phyloP scores from a whole-genome alignment of 495 filamentous ascomycete species.

The Terfezia claveryi region DNA sequence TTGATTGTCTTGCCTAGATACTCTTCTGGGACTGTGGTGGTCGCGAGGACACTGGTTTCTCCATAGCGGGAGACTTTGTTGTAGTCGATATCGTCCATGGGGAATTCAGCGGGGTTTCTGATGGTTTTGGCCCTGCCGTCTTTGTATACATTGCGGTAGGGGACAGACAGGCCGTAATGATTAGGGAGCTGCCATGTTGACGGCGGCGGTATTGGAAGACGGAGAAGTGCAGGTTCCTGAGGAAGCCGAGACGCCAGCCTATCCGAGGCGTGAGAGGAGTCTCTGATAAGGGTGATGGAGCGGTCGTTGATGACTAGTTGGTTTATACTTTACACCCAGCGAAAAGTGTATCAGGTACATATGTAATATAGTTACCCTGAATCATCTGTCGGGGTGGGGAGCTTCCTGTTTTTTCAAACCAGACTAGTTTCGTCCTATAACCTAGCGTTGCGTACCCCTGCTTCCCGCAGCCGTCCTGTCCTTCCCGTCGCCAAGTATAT shows the following conservation, averaged over 20 bases:
- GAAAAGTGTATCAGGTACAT: background rate
- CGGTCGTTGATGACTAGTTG: slow-evolving; percentile 88
- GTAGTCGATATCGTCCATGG: slow-evolving; percentile 42
- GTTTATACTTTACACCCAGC: slow-evolving; percentile 61
- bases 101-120: slow-evolving; percentile 68
- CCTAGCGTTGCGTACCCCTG: too few relatives aligned
- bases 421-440: too few relatives aligned
- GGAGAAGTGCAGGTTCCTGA: slow-evolving; percentile 91
- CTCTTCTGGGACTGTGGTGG: slow-evolving; percentile 80
- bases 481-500: too few relatives aligned
- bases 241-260: slow-evolving; percentile 80
- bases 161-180: slow-evolving; percentile 89
- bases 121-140: slow-evolving; percentile 54
- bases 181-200: slow-evolving; percentile 83
- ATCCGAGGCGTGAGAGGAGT: slow-evolving; percentile 81
- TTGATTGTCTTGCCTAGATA: slow-evolving; percentile 88
- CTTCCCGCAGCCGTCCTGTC: too few relatives aligned
- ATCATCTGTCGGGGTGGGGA: too few relatives aligned
- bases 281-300: slow-evolving; percentile 80
- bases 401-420: too few relatives aligned
- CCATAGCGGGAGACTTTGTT: slow-evolving; percentile 40
- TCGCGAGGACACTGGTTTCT: slow-evolving; percentile 71
- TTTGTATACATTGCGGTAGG: slow-evolving; percentile 60
- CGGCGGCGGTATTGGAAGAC: slow-evolving; percentile 94
- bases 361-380: too few relatives aligned